These are phyloP conservation scores for Hemileia vastatrix DNA, from an alignment of 1,284 basidiomycete species.

Conservation along the genomic window DNA sequence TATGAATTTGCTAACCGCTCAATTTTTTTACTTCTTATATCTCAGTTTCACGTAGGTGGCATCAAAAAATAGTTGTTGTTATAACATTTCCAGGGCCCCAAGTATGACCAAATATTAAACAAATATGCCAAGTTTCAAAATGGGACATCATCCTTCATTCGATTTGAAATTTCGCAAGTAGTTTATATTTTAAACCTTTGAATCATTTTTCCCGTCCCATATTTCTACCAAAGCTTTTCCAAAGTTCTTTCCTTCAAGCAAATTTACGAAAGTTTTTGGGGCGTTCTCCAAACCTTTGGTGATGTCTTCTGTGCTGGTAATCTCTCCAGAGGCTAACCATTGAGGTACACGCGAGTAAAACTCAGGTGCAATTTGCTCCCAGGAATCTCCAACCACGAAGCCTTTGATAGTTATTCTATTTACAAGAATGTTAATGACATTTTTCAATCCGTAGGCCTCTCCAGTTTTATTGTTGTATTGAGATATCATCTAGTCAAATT, in stretches of 20 bases:
- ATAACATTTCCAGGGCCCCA: too few relatives aligned
- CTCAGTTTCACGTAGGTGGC: too few relatives aligned
- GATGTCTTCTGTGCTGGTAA: background rate
- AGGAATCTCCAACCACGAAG: background rate
- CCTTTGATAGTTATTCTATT: background rate
- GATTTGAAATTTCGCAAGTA: too few relatives aligned
- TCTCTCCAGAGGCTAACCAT: background rate
- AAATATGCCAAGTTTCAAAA: too few relatives aligned
- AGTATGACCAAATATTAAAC: too few relatives aligned
- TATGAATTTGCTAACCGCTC: too few relatives aligned
- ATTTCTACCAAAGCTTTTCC: slow-evolving; percentile 1
- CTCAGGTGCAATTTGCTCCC: background rate
- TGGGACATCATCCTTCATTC: too few relatives aligned
- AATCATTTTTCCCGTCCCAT: slow-evolving; percentile 3
- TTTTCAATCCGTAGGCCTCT: background rate
- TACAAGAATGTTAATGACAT: background rate
- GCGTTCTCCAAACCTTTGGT: background rate
- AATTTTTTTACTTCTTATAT: too few relatives aligned
- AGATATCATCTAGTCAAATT: background rate
- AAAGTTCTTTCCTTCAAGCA: slow-evolving; percentile 1
- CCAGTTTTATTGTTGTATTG: slow-evolving; percentile 1
- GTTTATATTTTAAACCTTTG: too few relatives aligned
- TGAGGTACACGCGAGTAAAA: background rate
- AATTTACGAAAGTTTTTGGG: background rate
- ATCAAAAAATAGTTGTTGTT: too few relatives aligned